phyloP scores from a whole-genome alignment of 2,329 filamentous ascomycete species.

The Aspergillus candidus region DNA sequence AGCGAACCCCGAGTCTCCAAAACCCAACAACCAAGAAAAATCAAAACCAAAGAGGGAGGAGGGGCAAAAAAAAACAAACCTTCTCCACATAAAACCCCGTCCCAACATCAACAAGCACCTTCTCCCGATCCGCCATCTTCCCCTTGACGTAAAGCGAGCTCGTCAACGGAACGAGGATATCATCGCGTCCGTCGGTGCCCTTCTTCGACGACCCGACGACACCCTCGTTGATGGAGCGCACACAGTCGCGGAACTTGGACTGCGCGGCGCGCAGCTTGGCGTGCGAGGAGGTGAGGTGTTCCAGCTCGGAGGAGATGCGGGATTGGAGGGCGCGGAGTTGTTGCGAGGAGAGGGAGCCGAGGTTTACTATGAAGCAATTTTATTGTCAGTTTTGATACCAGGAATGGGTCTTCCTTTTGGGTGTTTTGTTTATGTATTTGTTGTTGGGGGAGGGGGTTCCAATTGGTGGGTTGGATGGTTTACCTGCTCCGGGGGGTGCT shows the following conservation, averaged over 20 bases:
- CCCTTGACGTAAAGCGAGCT: conserved; percentile 92
- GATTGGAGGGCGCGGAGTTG: conserved; percentile 91
- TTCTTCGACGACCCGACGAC: conserved; percentile 37
- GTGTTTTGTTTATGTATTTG: too few species aligned
- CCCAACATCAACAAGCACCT: conserved; percentile 84
- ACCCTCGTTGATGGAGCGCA: conserved; percentile 65
- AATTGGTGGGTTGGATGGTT: too few species aligned
- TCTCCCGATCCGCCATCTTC: conserved; percentile 64
- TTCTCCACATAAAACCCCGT: conserved; percentile 96
- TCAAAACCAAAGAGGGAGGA: neutral
- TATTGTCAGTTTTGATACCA: too few species aligned
- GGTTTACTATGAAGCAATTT: conserved; percentile 45
- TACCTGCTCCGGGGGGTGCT: too few species aligned
- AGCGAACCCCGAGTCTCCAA: too few species aligned
- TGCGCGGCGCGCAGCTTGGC: conserved; percentile 84
- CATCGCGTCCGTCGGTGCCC: conserved; percentile 28
- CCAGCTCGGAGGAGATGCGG: conserved; percentile 91
- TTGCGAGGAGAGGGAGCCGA: conserved; percentile 71
- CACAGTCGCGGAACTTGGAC: conserved; percentile 84
- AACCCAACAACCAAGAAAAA: neutral
- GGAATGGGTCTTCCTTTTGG: too few species aligned
- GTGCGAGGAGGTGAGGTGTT: conserved; percentile 87
- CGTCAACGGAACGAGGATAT: conserved; percentile 85
- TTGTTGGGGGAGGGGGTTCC: too few species aligned
- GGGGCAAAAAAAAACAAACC: conserved; percentile 44